Evolutionary conservation across 2,329 filamentous ascomycete genomes (phyloP).

Genomic region (Sclerotinia minor): DNA sequence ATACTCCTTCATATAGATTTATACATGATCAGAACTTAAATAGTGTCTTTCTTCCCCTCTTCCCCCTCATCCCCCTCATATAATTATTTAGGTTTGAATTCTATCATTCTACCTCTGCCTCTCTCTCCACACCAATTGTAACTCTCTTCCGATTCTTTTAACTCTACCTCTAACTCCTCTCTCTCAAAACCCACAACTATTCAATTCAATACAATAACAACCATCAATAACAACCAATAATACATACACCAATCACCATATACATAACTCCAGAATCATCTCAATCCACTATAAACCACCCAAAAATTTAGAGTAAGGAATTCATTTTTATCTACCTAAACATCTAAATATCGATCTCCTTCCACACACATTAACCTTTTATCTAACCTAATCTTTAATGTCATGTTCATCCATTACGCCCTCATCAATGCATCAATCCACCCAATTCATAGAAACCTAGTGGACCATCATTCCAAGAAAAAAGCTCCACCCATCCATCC

Average conservation of each 20-base stretch:
- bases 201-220: not conserved
- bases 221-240: too few species aligned
- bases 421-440: too few species aligned
- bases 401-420: constrained; percentile 1
- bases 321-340: constrained; percentile 9
- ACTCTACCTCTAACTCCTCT: too few species aligned
- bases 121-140: not conserved
- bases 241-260: not conserved
- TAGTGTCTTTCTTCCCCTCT: too few species aligned
- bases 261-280: not conserved
- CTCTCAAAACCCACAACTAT: not conserved
- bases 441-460: too few species aligned
- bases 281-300: not conserved
- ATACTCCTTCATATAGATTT: too few species aligned
- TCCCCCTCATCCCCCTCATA: too few species aligned
- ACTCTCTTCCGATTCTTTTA: not conserved
- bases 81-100: too few species aligned
- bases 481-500: too few species aligned
- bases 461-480: not conserved
- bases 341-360: constrained; percentile 2
- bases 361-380: constrained; percentile 1
- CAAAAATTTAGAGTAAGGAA: constrained; percentile 5
- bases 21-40: too few species aligned
- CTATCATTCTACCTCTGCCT: too few species aligned
- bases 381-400: not conserved